phyloP scores from a whole-genome alignment of 2,329 filamentous ascomycete genomes.

The Leptographium lundbergii region DNA sequence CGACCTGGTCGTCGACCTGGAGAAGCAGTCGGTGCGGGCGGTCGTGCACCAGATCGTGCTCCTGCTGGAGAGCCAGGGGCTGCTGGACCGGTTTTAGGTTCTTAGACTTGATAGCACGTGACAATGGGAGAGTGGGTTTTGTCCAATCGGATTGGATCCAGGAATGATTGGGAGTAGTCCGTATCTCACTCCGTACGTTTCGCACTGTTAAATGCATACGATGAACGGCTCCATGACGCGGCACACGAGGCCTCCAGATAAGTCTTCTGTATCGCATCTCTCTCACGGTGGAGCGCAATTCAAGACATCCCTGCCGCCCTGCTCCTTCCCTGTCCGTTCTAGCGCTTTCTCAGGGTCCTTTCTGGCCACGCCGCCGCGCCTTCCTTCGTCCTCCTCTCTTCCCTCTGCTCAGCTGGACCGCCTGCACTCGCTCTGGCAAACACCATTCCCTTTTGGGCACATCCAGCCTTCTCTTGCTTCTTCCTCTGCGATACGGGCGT shows the following conservation, averaged over 20 bases:
- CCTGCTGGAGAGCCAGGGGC: slow-evolving; percentile 76
- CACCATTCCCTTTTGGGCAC: background rate
- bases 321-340: background rate
- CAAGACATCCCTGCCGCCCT: background rate
- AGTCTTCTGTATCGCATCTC: too few species aligned
- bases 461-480: background rate
- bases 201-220: too few species aligned
- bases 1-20: slow-evolving; percentile 71
- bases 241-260: too few species aligned
- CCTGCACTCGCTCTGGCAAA: background rate
- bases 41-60: slow-evolving; percentile 96
- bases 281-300: background rate
- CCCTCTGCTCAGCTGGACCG: background rate
- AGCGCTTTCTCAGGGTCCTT: background rate
- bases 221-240: too few species aligned
- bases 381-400: too few species aligned
- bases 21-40: slow-evolving; percentile 78
- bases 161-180: too few species aligned
- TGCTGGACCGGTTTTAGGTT: slow-evolving; percentile 57
- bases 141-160: too few species aligned
- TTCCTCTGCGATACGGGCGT: background rate
- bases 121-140: too few species aligned
- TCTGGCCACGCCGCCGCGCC: too few species aligned
- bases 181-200: too few species aligned
- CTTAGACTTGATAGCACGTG: too few species aligned